Percentiles rank a stretch among this genome's conserved stretches.
phyloP scores from a whole-genome alignment of 352 stramenopile genomes.

The Phytopythium cucurbitacearum region DNA sequence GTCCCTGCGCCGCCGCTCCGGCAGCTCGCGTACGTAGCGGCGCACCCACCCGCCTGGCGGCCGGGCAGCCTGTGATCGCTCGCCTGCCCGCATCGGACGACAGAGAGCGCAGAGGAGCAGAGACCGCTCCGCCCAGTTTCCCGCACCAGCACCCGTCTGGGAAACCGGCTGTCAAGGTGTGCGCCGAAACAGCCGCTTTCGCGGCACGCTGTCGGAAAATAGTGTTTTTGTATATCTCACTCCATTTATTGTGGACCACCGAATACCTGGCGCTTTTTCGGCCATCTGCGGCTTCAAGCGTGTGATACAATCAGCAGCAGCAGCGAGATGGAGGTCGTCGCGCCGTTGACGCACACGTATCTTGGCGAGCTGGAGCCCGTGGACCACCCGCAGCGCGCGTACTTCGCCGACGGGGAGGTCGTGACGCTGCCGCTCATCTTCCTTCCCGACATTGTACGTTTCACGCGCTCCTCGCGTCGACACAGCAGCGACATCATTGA shows the following conservation, averaged over 20 bases:
- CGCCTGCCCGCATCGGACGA: too few species aligned
- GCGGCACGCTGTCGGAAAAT: neutral
- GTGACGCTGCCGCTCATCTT: conserved; percentile 66
- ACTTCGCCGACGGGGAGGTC: conserved; percentile 45
- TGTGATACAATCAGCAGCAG: neutral
- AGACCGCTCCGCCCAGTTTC: neutral
- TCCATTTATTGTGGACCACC: too few species aligned
- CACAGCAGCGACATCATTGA: neutral
- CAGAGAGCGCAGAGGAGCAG: neutral
- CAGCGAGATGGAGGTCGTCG: neutral
- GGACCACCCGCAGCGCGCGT: conserved; percentile 33
- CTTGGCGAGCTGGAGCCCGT: conserved; percentile 67
- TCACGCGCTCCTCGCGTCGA: neutral
- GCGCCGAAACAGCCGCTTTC: neutral
- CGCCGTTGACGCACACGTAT: conserved; percentile 45
- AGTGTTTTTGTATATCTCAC: neutral
- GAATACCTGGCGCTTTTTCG: too few species aligned
- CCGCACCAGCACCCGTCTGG: neutral
- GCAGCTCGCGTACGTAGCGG: too few species aligned
- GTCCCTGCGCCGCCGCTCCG: too few species aligned
- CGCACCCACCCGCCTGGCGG: too few species aligned
- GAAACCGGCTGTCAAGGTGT: neutral
- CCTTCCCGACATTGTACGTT: conserved; percentile 65
- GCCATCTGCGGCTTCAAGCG: too few species aligned
- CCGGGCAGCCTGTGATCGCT: too few species aligned